These are phyloP conservation scores for Ogataea haglerorum DNA, from an alignment of 805 yeast genomes.

Conservation along the genomic window DNA sequence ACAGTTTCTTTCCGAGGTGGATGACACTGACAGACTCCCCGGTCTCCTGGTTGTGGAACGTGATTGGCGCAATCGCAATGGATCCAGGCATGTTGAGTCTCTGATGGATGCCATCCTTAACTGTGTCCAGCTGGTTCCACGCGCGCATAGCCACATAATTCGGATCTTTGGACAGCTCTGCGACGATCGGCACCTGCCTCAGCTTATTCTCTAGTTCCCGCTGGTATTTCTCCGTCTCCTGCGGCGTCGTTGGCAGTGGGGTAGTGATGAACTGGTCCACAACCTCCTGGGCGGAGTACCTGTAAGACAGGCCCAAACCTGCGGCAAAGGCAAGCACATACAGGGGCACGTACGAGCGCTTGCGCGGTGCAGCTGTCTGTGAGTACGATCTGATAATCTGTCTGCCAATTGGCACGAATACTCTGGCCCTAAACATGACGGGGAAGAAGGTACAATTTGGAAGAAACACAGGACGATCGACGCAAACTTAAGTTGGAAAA, in stretches of 20 bases:
- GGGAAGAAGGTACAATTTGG: not conserved
- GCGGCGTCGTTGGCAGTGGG: conserved; percentile 23
- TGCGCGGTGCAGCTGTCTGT: not conserved
- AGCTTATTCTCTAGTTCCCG: conserved; percentile 45
- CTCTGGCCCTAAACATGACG: conserved; percentile 1
- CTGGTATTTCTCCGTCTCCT: conserved; percentile 21
- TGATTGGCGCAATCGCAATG: conserved; percentile 66
- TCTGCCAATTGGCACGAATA: conserved; percentile 3
- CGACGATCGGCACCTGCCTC: conserved; percentile 47
- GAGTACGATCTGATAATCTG: conserved; percentile 1
- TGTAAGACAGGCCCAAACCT: conserved; percentile 28
- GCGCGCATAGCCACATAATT: conserved; percentile 36
- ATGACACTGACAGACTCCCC: conserved; percentile 63
- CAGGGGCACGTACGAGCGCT: not conserved
- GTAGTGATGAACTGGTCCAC: conserved; percentile 20
- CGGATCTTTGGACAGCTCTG: conserved; percentile 41
- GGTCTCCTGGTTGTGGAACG: conserved; percentile 55
- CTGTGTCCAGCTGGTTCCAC: conserved; percentile 44
- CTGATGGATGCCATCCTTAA: conserved; percentile 38
- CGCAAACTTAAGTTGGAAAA: conserved; percentile 6
- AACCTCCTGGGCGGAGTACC: conserved; percentile 28
- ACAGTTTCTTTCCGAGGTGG: conserved; percentile 72
- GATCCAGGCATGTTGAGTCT: conserved; percentile 74
- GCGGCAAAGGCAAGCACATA: conserved; percentile 19
- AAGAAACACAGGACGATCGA: conserved; percentile 6